Evolutionary conservation across 345 rosid species (phyloP), one percentile per base, ranked within the genome.

Genomic region (Lumnitzera littorea): DNA sequence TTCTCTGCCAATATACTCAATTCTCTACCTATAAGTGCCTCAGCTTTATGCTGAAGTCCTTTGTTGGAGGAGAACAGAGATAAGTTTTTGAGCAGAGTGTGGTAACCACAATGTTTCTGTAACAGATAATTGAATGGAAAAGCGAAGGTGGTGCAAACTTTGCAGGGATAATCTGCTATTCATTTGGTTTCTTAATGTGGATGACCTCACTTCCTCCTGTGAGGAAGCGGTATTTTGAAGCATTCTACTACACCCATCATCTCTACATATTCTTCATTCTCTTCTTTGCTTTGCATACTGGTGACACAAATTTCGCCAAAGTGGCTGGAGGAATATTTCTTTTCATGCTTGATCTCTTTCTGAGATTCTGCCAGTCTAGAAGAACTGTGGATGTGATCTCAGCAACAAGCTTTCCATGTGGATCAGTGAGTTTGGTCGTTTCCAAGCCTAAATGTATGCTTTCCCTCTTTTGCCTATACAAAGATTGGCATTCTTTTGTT

Each of bases 231-330:
- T 66, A 70, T 62, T 80, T 80, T 43, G 82, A 80, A 64, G 62
- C 72, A 47, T 80, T 80, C 71, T 73, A 68, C 65, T 80, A 76
- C 78, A 80, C 79, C 58, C 84, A 80, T 56, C 84, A 80, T 43
- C 80, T 80, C 53, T 80, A 80, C 62, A 69, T 77, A 47, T 20
- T 77, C n/a, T 80, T 76, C 50, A 49, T 80, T 20, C 56, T 80
- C 66, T 77, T 74, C 73, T 62, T 76, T 47, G 78, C 78, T 20
- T 60, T 80, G 62, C 84, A 80, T 55, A 72, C 74, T 54, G 82
- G 84, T 41, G 82, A 74, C 56, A 60, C 67, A 17, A 46, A 64
- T 51, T 74, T 74, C 60, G 67, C 75, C 65, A 74, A 69, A 24
- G 67, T 72, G 43, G 69, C 74, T 46, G 82, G 79, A 49, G 64